Evolutionary conservation across 257 asterid genomes (phyloP).

Genomic region (Parsonsia alboflavescens): DNA sequence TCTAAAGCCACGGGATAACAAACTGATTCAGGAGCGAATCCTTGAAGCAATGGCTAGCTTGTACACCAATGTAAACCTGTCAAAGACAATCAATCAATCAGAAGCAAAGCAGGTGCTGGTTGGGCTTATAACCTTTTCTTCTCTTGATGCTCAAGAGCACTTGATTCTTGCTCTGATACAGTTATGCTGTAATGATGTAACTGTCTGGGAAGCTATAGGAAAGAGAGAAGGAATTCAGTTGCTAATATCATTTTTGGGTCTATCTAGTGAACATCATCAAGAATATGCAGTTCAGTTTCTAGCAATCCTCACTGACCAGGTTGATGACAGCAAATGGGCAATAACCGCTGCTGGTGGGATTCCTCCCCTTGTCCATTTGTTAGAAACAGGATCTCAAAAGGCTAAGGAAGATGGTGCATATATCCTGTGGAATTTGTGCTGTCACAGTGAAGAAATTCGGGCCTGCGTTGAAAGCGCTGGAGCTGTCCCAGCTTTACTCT

Average conservation of each 20-base stretch:
- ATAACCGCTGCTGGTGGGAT: constrained; percentile 94
- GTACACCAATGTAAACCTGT: constrained; percentile 50
- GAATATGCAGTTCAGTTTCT: constrained; percentile 78
- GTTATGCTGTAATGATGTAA: constrained; percentile 51
- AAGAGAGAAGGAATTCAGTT: constrained; percentile 88
- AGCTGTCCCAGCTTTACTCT: constrained; percentile 63
- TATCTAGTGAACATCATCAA: constrained; percentile 77
- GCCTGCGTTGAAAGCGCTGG: constrained; percentile 78
- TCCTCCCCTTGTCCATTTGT: constrained; percentile 77
- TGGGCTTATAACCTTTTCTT: constrained; percentile 73
- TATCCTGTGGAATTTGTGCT: constrained; percentile 62
- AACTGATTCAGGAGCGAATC: constrained; percentile 72
- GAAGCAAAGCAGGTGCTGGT: constrained; percentile 70
- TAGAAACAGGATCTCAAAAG: constrained; percentile 67
- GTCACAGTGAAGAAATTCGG: constrained; percentile 74
- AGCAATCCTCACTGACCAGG: constrained; percentile 65
- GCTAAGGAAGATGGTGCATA: constrained; percentile 63
- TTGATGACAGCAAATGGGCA: constrained; percentile 96
- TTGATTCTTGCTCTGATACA: constrained; percentile 50
- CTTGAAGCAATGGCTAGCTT: constrained; percentile 84
- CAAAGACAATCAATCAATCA: constrained; percentile 41
- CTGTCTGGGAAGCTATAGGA: constrained; percentile 79
- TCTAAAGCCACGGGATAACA: constrained; percentile 80
- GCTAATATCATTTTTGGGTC: constrained; percentile 66
- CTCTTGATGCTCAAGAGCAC: constrained; percentile 62